Evolutionary conservation across 352 stramenopile species (phyloP).

Genomic region (Pythium grandisporangium): DNA sequence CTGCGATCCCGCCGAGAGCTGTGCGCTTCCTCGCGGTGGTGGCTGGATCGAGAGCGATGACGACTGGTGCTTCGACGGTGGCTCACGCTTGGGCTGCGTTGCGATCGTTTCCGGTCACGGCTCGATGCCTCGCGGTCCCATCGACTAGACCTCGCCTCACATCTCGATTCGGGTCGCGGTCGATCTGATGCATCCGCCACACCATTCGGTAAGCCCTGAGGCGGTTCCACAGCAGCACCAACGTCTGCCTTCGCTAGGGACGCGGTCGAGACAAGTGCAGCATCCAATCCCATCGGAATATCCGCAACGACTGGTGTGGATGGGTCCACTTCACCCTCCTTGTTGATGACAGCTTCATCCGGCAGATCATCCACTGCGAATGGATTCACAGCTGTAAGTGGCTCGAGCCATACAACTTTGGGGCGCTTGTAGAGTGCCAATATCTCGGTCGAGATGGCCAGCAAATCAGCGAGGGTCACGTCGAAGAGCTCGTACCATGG

Average conservation of each 20-base stretch:
- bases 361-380: constrained; percentile 47
- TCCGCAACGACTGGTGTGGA: neutral
- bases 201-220: too few species aligned
- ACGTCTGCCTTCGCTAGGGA: neutral
- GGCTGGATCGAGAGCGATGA: neutral
- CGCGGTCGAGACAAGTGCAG: neutral
- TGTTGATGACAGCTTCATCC: constrained; percentile 3
- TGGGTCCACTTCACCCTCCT: neutral
- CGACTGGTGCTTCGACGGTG: constrained; percentile 1
- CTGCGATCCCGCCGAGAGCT: neutral
- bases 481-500: constrained; percentile 66
- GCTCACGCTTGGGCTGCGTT: constrained; percentile 5
- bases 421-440: constrained; percentile 48
- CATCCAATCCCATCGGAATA: too few species aligned
- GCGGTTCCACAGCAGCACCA: too few species aligned
- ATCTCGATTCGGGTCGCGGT: neutral
- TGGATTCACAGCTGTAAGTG: constrained; percentile 56
- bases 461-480: constrained; percentile 38
- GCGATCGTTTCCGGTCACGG: neutral
- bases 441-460: constrained; percentile 40
- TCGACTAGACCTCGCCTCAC: neutral
- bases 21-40: neutral
- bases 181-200: constrained; percentile 2
- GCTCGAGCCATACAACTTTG: constrained; percentile 59
- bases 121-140: too few species aligned